Evolutionary conservation across 108 stramenopile genomes (phyloP), one percentile per base, ranked within the genome.

Genomic region (Discostella pseudostelligera): DNA sequence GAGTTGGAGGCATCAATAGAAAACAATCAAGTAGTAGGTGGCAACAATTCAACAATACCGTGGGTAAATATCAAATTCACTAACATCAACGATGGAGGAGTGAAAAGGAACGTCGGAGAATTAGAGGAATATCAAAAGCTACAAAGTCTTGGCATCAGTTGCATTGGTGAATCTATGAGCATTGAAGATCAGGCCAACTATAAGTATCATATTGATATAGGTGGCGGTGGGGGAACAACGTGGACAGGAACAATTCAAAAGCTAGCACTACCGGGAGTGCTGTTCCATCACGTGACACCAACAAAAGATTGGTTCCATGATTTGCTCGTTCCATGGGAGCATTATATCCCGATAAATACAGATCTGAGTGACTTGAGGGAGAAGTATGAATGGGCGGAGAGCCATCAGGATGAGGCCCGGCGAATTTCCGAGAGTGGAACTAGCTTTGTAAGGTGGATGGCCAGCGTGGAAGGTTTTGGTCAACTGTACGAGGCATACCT

Each of bases 1-100:
- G 74, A 75, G 39, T 22, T 57, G 8, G 69, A 75, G 0, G 68
- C 73, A 39, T n/a, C 49, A 26, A 48, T 7, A 10, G 20, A 48
- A 8, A 26, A 59, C 8, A 19, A 48, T 3, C 13, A 19, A 26
- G 32, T 35, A 19, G 16, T 29, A 4, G 12, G 22, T 28, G 56
- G 63, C 53, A 39, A 59, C 37, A 14, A n/a, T n/a, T n/a, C n/a
- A 22, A 16, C 6, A 37, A 1, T 77, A 13, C 77, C 77, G 1
- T 78, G 77, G 77, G 65, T 56, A 14, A 75, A 88, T 57, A 70
- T 84, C 24, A 83, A 88, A 53, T 88, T 88, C 76, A 80, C 87
- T 0, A 67, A 56, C 56, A 80, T 67, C 36, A 54, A 70, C 2
- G 57, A 76, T 11, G 71, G 80, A 0, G 50, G 50, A 19, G 25